phyloP scores from a whole-genome alignment of 306 rosid genomes.

The Quercus rubra region DNA sequence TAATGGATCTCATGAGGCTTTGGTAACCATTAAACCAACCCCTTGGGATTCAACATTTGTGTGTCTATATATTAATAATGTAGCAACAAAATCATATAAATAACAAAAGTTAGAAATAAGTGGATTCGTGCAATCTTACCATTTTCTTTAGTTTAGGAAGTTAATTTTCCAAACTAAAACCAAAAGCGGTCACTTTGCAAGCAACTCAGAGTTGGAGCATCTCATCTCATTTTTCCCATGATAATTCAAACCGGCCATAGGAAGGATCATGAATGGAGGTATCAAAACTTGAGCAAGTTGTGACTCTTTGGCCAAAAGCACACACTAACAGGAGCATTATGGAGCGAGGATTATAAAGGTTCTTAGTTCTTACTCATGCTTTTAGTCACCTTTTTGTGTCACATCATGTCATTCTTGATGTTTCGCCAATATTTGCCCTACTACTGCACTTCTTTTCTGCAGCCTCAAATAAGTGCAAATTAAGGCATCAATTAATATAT shows the following conservation, averaged over 20 bases:
- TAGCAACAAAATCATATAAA: too few species aligned
- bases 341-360: neutral
- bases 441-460: neutral
- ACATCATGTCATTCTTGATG: neutral
- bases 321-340: neutral
- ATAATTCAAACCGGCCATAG: neutral
- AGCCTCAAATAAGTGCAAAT: neutral
- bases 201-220: too few species aligned
- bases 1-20: too few species aligned
- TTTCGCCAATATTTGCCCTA: neutral
- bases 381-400: neutral
- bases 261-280: neutral
- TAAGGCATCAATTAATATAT: neutral
- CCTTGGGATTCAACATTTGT: too few species aligned
- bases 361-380: neutral
- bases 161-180: too few species aligned
- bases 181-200: too few species aligned
- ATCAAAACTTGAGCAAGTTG: neutral
- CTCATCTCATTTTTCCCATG: too few species aligned
- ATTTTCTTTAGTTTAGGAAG: too few species aligned
- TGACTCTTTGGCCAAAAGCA: neutral
- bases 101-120: too few species aligned
- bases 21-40: too few species aligned
- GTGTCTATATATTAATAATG: too few species aligned
- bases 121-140: too few species aligned